phyloP scores from a whole-genome alignment of 768 basidiomycete genomes.

The Tricholoma hemisulphureum region DNA sequence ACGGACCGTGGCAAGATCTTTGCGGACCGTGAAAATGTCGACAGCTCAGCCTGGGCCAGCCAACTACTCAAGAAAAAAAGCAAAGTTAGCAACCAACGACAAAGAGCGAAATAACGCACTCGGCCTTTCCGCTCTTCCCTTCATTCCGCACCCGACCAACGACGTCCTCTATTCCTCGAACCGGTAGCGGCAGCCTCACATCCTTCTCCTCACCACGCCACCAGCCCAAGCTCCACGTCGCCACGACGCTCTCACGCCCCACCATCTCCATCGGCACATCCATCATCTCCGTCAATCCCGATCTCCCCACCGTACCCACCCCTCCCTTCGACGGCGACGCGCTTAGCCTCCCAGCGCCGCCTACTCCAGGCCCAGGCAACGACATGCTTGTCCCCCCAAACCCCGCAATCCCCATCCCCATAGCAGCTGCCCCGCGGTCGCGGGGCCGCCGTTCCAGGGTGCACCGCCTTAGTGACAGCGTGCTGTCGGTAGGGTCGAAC shows the following conservation, averaged over 20 bases:
- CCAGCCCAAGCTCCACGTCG: conserved; percentile 62
- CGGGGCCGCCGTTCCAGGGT: background rate
- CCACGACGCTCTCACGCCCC: conserved; percentile 43
- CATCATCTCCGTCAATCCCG: conserved; percentile 3
- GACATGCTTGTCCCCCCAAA: conserved; percentile 57
- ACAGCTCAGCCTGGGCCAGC: no score
- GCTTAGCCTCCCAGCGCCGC: conserved; percentile 41
- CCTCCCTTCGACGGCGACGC: conserved; percentile 28
- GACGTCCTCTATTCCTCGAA: background rate
- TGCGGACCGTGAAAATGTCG: conserved; percentile 46
- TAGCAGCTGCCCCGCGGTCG: conserved; percentile 29
- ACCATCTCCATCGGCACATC: conserved; percentile 34
- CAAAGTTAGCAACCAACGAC: no score
- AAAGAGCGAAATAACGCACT: background rate
- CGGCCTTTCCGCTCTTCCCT: background rate
- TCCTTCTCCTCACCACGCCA: conserved; percentile 23
- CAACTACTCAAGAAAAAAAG: no score
- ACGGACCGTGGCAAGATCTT: conserved; percentile 68
- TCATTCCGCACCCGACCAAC: background rate
- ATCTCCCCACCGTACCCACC: background rate
- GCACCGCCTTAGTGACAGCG: background rate
- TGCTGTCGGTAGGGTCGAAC: conserved; percentile 60
- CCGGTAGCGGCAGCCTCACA: background rate
- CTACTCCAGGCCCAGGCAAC: conserved; percentile 56
- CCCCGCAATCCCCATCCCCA: conserved; percentile 31